Evolutionary conservation across 1,284 basidiomycete genomes (phyloP).

Genomic region (Leccinum subrobustum): DNA sequence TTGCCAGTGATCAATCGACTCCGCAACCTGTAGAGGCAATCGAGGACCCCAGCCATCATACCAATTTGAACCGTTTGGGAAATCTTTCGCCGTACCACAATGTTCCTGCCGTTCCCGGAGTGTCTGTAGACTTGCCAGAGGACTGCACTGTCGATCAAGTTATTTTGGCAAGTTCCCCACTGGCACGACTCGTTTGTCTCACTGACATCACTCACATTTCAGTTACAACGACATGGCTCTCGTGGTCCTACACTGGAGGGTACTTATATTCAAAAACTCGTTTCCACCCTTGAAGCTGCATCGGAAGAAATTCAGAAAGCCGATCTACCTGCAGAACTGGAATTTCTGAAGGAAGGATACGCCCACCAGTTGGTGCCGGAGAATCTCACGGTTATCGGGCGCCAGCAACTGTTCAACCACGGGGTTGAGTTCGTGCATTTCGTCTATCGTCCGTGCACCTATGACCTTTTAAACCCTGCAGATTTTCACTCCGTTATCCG

Average conservation of each 20-base stretch:
- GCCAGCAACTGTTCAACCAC: constrained; percentile 18
- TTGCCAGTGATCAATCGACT: not conserved
- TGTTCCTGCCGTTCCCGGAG: constrained; percentile 30
- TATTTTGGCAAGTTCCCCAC: constrained; percentile 30
- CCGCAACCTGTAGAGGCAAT: not conserved
- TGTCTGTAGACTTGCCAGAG: constrained; percentile 37
- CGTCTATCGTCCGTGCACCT: not conserved
- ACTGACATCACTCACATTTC: not conserved
- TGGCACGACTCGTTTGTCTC: not conserved
- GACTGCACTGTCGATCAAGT: constrained; percentile 46
- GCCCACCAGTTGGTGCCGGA: constrained; percentile 24
- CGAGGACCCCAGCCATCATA: not conserved
- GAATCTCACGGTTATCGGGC: constrained; percentile 20
- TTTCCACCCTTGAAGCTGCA: constrained; percentile 33
- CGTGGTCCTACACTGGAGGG: constrained; percentile 22
- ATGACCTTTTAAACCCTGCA: constrained; percentile 9
- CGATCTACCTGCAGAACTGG: constrained; percentile 34
- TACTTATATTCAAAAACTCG: constrained; percentile 34
- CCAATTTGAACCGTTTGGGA: not conserved
- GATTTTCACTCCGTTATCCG: constrained; percentile 22
- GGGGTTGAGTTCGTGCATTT: constrained; percentile 18
- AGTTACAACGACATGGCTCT: constrained; percentile 33
- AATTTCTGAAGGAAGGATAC: constrained; percentile 45
- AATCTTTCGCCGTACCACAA: not conserved
- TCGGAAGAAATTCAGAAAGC: constrained; percentile 31